Conservation (phyloP, 2,329 filamentous ascomycete genomes). For the Ophiobolus disseminans region DNA sequence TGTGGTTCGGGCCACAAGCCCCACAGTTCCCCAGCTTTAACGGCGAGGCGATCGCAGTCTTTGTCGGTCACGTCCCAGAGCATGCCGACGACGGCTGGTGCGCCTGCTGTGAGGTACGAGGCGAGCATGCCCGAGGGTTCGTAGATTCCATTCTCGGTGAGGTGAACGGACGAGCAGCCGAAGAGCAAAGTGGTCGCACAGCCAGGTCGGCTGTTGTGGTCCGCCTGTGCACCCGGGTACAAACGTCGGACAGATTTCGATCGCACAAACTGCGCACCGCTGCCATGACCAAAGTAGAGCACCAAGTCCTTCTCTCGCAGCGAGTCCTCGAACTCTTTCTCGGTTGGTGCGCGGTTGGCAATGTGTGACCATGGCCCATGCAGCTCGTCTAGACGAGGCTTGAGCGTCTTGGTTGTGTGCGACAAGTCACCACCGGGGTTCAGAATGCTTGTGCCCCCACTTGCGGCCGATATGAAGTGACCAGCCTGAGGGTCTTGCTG, state of each 20-base stretch:
- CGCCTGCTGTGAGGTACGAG: conserved; percentile 85
- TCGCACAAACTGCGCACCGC: conserved; percentile 91
- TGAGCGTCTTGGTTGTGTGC: conserved; percentile 79
- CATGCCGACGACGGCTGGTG: conserved; percentile 85
- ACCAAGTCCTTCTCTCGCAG: conserved; percentile 74
- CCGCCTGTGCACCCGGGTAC: conserved; percentile 54
- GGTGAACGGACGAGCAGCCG: conserved; percentile 87
- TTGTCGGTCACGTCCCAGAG: conserved; percentile 98
- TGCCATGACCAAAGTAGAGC: conserved; percentile 96
- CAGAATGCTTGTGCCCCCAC: conserved; percentile 76
- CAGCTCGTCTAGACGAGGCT: conserved; percentile 65
- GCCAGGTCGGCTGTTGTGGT: conserved; percentile 22
- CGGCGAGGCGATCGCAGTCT: conserved; percentile 93
- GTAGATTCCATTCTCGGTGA: conserved; percentile 79
- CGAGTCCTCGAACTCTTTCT: conserved; percentile 75
- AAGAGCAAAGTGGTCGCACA: conserved; percentile 89
- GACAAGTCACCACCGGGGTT: conserved; percentile 87
- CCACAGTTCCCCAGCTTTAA: conserved; percentile 82
- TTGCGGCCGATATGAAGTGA: conserved; percentile 59
- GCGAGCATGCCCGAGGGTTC: conserved; percentile 90
- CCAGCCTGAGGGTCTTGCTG: conserved; percentile 28
- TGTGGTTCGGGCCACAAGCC: conserved; percentile 67
- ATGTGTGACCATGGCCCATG: conserved; percentile 69
- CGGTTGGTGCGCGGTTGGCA: conserved; percentile 72
- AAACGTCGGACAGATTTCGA: conserved; percentile 81